Conservation (phyloP, 768 basidiomycete species). For the Cantharellus cinnabarinus region DNA sequence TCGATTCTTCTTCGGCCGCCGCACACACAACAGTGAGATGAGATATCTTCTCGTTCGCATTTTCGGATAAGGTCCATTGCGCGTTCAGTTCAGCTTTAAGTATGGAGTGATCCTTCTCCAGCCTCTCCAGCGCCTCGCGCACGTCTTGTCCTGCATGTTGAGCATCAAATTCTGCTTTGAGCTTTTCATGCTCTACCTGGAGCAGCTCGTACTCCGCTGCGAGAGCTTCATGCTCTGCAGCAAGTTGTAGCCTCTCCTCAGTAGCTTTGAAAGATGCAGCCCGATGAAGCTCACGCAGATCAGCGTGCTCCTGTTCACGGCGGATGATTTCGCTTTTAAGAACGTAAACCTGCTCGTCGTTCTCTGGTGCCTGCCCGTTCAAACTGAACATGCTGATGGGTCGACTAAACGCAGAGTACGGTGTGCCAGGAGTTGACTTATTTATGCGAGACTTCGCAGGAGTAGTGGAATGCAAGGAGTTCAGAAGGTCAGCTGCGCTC, state of each 20-base stretch:
- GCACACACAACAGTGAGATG: constrained; percentile 6
- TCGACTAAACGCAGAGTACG: not conserved
- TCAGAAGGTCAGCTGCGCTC: not conserved
- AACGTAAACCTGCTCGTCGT: not conserved
- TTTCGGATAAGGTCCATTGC: constrained; percentile 50
- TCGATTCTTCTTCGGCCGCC: constrained; percentile 13
- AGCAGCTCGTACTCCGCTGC: constrained; percentile 17
- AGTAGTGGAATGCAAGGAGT: not conserved
- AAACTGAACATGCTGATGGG: not conserved
- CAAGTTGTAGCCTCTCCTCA: not conserved
- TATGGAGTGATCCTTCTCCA: not conserved
- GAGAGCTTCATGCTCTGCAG: constrained; percentile 5
- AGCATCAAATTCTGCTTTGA: constrained; percentile 33
- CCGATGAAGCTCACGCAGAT: not conserved
- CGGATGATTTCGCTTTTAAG: not conserved
- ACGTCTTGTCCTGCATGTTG: constrained; percentile 9
- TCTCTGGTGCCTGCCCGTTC: not conserved
- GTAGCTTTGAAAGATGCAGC: not conserved
- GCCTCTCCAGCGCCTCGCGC: not conserved
- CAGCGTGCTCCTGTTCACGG: not conserved
- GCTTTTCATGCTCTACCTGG: constrained; percentile 21
- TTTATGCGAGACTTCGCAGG: not conserved
- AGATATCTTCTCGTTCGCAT: constrained; percentile 22
- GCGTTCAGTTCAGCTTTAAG: constrained; percentile 33
- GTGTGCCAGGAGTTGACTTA: not conserved